Conservation (phyloP, 2,329 filamentous ascomycete species). For the Alternaria sp. region DNA sequence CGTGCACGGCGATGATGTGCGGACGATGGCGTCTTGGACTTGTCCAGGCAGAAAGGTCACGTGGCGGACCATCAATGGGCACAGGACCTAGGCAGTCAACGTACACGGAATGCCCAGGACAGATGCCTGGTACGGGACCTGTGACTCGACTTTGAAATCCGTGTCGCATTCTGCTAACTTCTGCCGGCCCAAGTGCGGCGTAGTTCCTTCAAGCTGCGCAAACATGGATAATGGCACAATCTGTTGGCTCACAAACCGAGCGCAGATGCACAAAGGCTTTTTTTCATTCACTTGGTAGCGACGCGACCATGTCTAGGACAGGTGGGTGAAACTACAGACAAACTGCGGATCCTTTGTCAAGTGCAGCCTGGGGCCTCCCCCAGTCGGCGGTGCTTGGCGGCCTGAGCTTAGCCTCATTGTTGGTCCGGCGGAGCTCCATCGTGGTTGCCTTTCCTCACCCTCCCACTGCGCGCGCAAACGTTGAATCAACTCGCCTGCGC, state of each 20-base stretch:
- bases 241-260: constrained; percentile 9
- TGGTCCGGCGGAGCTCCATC: constrained; percentile 16
- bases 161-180: constrained; percentile 13
- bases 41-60: constrained; percentile 17
- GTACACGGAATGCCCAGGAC: background rate
- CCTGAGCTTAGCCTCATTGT: constrained; percentile 32
- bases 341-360: constrained; percentile 12
- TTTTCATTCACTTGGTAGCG: background rate
- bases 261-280: constrained; percentile 10
- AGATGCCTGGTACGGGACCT: background rate
- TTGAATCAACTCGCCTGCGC: constrained; percentile 12
- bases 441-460: constrained; percentile 25
- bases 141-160: background rate
- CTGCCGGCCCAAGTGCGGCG: constrained; percentile 9
- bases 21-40: constrained; percentile 10
- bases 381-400: constrained; percentile 14
- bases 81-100: background rate
- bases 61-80: constrained; percentile 14
- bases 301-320: background rate
- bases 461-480: constrained; percentile 20
- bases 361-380: constrained; percentile 39
- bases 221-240: constrained; percentile 6
- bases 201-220: constrained; percentile 2
- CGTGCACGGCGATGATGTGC: constrained; percentile 12
- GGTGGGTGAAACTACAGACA: constrained; percentile 3